phyloP scores from a whole-genome alignment of 768 basidiomycete species.

The Mycena rebaudengoi region DNA sequence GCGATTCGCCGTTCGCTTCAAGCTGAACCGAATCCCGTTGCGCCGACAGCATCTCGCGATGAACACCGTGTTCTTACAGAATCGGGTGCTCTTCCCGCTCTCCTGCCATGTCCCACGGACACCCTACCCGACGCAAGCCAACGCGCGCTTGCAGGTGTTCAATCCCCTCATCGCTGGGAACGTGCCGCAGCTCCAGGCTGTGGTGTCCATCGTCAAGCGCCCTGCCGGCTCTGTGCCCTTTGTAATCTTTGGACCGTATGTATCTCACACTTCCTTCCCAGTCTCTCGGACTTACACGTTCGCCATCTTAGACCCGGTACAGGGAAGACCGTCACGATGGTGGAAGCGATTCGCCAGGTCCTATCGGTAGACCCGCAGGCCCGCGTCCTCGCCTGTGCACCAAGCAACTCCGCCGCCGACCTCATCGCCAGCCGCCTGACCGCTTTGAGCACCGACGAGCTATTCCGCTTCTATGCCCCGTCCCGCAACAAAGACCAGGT shows the following conservation, averaged over 20 bases:
- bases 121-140: slow-evolving; percentile 16
- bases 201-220: slow-evolving; percentile 53
- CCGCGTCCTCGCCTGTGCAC: slow-evolving; percentile 69
- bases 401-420: slow-evolving; percentile 75
- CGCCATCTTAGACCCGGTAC: slow-evolving; percentile 59
- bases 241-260: slow-evolving; percentile 72
- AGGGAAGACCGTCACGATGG: slow-evolving; percentile 72
- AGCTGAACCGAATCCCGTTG: slow-evolving; percentile 62
- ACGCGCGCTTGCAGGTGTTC: slow-evolving; percentile 34
- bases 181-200: slow-evolving; percentile 56
- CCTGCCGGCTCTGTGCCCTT: slow-evolving; percentile 61
- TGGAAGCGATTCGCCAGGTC: slow-evolving; percentile 70
- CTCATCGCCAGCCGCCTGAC: slow-evolving; percentile 57
- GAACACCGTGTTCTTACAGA: slow-evolving; percentile 50
- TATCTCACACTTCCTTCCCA: slow-evolving; percentile 15
- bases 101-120: slow-evolving; percentile 34
- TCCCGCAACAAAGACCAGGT: slow-evolving; percentile 49
- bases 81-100: slow-evolving; percentile 61
- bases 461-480: slow-evolving; percentile 65
- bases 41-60: slow-evolving; percentile 70
- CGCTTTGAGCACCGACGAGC: slow-evolving; percentile 40
- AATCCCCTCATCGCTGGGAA: slow-evolving; percentile 59
- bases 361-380: slow-evolving; percentile 49
- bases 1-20: slow-evolving; percentile 62
- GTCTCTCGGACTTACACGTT: neutral